phyloP scores from a whole-genome alignment of 2,329 filamentous ascomycete genomes.

The Chrysosporium queenslandicum region DNA sequence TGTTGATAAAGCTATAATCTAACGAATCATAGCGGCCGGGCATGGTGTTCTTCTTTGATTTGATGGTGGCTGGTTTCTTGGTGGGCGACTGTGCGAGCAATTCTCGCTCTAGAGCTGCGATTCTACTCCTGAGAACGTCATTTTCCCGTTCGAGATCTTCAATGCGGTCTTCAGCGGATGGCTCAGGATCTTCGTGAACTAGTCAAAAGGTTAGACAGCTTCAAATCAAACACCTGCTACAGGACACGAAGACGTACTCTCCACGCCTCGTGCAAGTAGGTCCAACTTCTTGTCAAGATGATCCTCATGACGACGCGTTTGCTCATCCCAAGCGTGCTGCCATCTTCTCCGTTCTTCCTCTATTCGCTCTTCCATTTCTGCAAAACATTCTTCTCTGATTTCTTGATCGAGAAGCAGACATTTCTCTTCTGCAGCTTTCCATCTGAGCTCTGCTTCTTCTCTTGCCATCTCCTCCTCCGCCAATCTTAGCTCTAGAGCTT shows the following conservation, averaged over 20 bases:
- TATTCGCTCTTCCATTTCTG: constrained; percentile 72
- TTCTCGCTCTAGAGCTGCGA: constrained; percentile 57
- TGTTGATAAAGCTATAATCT: constrained; percentile 25
- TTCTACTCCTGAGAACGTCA: constrained; percentile 55
- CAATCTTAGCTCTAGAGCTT: constrained; percentile 59
- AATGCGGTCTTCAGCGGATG: constrained; percentile 47
- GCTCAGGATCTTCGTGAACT: constrained; percentile 41
- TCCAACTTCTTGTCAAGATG: constrained; percentile 85
- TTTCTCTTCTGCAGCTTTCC: constrained; percentile 53
- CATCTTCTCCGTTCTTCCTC: constrained; percentile 68
- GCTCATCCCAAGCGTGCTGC: constrained; percentile 66
- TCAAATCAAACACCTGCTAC: no score
- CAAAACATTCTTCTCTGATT: constrained; percentile 78
- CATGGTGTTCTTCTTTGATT: constrained; percentile 25
- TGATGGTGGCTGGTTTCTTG: constrained; percentile 37
- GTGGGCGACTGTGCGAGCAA: constrained; percentile 53
- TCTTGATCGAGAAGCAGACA: constrained; percentile 70
- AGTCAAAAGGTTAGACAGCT: not conserved
- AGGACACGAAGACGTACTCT: constrained; percentile 29
- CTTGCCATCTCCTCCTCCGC: constrained; percentile 61
- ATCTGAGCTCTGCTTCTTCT: constrained; percentile 60
- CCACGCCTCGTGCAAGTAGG: constrained; percentile 50
- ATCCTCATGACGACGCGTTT: constrained; percentile 66
- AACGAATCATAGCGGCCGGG: constrained; percentile 19
- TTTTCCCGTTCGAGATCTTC: constrained; percentile 63